A percentile compares a stretch with the other conserved stretches of the same genome.
Evolutionary conservation across 2,329 filamentous ascomycete genomes (phyloP).

Genomic region (Sporothrix dimorphospora): DNA sequence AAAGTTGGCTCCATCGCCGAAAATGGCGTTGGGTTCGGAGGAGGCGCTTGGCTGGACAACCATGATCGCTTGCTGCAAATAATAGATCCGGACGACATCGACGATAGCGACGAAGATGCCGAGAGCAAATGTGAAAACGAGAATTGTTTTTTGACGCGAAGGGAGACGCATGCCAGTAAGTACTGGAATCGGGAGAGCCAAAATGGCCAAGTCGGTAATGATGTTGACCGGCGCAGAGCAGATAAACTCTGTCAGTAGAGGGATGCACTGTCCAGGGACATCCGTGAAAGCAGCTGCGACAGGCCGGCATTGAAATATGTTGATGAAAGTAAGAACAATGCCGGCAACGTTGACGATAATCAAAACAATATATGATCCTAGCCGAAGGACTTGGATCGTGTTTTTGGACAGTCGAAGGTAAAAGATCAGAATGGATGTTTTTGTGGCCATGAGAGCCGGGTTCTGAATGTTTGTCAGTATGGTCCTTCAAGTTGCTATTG

Average conservation of each 20-base stretch:
- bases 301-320: constrained; percentile 83
- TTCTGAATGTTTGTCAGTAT: constrained; percentile 58
- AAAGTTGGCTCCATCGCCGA: constrained; percentile 58
- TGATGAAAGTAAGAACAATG: constrained; percentile 78
- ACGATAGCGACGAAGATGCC: constrained; percentile 87
- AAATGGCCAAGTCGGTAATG: constrained; percentile 83
- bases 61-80: constrained; percentile 73
- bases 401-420: constrained; percentile 83
- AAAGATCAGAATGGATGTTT: constrained; percentile 90
- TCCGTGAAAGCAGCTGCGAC: constrained; percentile 68
- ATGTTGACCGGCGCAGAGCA: constrained; percentile 89
- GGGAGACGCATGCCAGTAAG: constrained; percentile 85
- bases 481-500: constrained; percentile 26
- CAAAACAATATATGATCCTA: constrained; percentile 80
- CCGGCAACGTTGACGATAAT: constrained; percentile 79
- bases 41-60: constrained; percentile 42
- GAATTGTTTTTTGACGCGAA: constrained; percentile 80
- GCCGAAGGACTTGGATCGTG: constrained; percentile 73
- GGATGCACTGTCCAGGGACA: constrained; percentile 52
- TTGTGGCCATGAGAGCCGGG: constrained; percentile 85
- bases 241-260: constrained; percentile 64
- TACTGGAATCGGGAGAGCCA: constrained; percentile 86
- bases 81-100: constrained; percentile 87
- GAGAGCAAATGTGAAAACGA: constrained; percentile 83
- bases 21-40: constrained; percentile 47